Evolutionary conservation across 768 basidiomycete species (phyloP).

Genomic region (Xerocomellus intermedius): DNA sequence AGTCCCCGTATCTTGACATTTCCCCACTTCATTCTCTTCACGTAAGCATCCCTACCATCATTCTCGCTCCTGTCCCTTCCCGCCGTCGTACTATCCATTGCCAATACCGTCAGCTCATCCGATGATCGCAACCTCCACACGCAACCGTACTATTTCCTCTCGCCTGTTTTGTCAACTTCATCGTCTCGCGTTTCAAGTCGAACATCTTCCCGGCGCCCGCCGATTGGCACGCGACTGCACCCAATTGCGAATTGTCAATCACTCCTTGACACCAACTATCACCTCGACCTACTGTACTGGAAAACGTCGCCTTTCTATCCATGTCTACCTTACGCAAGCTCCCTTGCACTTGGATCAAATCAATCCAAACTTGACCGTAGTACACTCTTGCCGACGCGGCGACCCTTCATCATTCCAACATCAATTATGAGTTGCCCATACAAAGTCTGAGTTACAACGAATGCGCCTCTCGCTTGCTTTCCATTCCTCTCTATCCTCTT

Average conservation of each 20-base stretch:
- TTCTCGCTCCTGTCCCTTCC: background rate
- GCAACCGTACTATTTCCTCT: too few relatives aligned
- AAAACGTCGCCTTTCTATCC: background rate
- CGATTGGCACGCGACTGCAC: background rate
- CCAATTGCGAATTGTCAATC: constrained; percentile 1
- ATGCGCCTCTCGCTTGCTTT: background rate
- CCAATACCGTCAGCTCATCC: too few relatives aligned
- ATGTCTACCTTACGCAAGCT: background rate
- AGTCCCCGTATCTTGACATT: background rate
- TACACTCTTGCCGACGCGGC: constrained; percentile 3
- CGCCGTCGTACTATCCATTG: too few relatives aligned
- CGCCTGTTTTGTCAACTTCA: too few relatives aligned
- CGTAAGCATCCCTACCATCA: background rate
- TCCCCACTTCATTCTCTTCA: background rate
- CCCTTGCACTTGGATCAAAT: background rate
- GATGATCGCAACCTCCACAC: too few relatives aligned
- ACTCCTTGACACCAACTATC: background rate
- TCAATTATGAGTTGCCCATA: background rate
- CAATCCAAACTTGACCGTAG: background rate
- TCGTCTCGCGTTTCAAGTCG: background rate
- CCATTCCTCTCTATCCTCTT: constrained; percentile 12
- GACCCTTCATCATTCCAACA: constrained; percentile 13
- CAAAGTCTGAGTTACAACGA: background rate
- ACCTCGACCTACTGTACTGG: background rate
- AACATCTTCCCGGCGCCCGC: background rate